Conservation (phyloP, 768 basidiomycete species). For the Termitomyces eurrhizus region DNA sequence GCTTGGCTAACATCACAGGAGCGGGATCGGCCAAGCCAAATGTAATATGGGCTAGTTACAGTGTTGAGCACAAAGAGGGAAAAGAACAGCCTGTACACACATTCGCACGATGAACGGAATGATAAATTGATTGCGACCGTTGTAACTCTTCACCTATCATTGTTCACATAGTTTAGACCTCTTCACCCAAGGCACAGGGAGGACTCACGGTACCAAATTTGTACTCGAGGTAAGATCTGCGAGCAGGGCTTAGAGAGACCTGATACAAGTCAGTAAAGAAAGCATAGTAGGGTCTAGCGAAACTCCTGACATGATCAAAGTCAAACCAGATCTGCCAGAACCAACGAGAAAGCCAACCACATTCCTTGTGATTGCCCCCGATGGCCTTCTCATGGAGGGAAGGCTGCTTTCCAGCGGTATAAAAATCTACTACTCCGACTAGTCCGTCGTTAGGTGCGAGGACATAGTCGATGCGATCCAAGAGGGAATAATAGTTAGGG, state of each 20-base stretch:
- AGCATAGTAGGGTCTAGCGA: constrained; percentile 4
- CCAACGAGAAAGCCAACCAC: constrained; percentile 65
- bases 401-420: constrained; percentile 52
- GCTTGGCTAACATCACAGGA: constrained; percentile 52
- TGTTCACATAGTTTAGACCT: neutral
- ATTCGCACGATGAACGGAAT: constrained; percentile 66
- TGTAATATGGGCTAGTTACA: constrained; percentile 55
- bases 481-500: constrained; percentile 57
- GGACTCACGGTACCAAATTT: constrained; percentile 63
- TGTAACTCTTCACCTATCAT: constrained; percentile 56
- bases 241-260: constrained; percentile 49
- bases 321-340: constrained; percentile 79
- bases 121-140: constrained; percentile 68
- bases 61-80: neutral
- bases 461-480: constrained; percentile 66
- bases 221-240: constrained; percentile 74
- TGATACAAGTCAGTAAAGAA: constrained; percentile 8
- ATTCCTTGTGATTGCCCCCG: constrained; percentile 55
- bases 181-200: neutral
- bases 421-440: constrained; percentile 72
- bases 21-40: constrained; percentile 71
- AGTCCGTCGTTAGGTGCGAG: constrained; percentile 57
- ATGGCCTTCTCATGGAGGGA: constrained; percentile 59
- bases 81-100: constrained; percentile 20
- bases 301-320: constrained; percentile 41